These are phyloP conservation scores for Phytophthora vignae DNA, from an alignment of 352 stramenopile species.

Conservation along the genomic window DNA sequence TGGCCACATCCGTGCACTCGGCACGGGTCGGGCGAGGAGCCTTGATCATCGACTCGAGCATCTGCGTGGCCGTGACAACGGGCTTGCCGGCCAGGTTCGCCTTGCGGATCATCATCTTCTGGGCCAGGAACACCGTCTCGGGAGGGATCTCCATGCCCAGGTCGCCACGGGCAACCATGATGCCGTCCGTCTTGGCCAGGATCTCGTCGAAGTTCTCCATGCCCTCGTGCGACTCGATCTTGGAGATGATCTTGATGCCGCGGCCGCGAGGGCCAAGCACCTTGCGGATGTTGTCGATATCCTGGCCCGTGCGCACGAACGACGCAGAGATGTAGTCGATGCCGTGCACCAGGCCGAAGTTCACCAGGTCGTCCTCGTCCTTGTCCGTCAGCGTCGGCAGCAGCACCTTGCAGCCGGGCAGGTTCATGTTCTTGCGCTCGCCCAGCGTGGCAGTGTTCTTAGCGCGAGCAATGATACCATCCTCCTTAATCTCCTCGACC, in stretches of 20 bases:
- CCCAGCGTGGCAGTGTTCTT: constrained; percentile 87
- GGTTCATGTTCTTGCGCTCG: constrained; percentile 96
- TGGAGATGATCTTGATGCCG: constrained; percentile 96
- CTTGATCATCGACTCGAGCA: constrained; percentile 98
- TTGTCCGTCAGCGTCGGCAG: constrained; percentile 93
- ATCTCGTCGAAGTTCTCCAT: constrained; percentile 96
- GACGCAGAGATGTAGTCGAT: constrained; percentile 98
- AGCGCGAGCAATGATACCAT: constrained; percentile 62
- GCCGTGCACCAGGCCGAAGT: constrained; percentile 95
- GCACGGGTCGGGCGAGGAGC: constrained; percentile 97
- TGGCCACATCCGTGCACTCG: constrained; percentile 98
- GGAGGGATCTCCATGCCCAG: constrained; percentile 97
- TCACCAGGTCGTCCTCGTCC: constrained; percentile 92
- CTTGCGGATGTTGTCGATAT: constrained; percentile 96
- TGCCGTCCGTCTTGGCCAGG: constrained; percentile 95
- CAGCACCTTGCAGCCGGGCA: constrained; percentile 91
- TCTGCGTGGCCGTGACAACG: constrained; percentile 98
- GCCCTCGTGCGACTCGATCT: constrained; percentile 98
- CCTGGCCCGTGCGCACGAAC: constrained; percentile 96
- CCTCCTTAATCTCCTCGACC: constrained; percentile 81
- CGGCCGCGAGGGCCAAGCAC: constrained; percentile 80
- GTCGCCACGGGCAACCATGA: constrained; percentile 99
- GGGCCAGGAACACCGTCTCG: constrained; percentile 97
- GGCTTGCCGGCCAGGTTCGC: constrained; percentile 96
- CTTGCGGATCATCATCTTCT: constrained; percentile 98